phyloP scores from a whole-genome alignment of 441 rosid genomes.

The Populus tomentosa region DNA sequence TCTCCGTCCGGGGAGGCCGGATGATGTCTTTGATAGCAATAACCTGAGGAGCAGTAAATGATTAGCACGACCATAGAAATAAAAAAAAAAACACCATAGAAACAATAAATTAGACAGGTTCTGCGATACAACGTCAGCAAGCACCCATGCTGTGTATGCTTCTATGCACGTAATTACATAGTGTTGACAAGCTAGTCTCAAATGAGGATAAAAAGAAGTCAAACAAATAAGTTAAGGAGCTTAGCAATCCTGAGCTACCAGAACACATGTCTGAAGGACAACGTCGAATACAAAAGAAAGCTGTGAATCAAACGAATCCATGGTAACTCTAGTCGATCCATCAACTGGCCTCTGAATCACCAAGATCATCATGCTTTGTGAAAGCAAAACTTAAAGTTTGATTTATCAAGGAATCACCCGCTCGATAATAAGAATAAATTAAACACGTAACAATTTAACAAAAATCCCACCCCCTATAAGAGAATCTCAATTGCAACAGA shows the following conservation, averaged over 20 bases:
- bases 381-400: not conserved
- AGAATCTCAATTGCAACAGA: not conserved
- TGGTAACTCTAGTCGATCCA: not conserved
- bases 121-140: not conserved
- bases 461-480: not conserved
- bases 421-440: not conserved
- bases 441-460: not conserved
- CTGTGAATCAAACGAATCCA: not conserved
- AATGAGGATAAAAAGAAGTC: not conserved
- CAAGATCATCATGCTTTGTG: not conserved
- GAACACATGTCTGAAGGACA: not conserved
- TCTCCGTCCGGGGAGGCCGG: constrained; percentile 77
- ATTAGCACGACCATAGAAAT: constrained; percentile 3
- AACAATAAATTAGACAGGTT: not conserved
- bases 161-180: not conserved
- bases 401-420: not conserved
- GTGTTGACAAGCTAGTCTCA: not conserved
- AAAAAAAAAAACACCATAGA: not conserved
- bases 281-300: not conserved
- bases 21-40: constrained; percentile 84
- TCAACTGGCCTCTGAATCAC: not conserved
- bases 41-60: constrained; percentile 40
- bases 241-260: not conserved
- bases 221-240: not conserved
- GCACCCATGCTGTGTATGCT: not conserved